phyloP scores from a whole-genome alignment of 345 rosid genomes.

The Passiflora organensis region DNA sequence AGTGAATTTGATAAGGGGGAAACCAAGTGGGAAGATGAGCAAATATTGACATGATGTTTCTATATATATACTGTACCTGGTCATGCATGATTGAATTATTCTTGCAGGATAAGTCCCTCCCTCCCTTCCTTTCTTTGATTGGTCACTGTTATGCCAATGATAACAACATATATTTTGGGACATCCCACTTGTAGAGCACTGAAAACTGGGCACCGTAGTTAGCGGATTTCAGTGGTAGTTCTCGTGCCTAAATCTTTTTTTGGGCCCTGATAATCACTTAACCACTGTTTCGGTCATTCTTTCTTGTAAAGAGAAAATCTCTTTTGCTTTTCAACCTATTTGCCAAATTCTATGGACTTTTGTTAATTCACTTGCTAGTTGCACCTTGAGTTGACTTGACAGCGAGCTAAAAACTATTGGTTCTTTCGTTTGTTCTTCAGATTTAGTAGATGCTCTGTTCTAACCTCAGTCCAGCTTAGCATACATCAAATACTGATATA shows the following conservation, averaged over 20 bases:
- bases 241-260: conserved; percentile 27
- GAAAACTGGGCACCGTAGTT: conserved; percentile 26
- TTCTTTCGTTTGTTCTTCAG: too few species aligned
- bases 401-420: too few species aligned
- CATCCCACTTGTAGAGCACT: conserved; percentile 57
- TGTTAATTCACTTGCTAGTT: conserved; percentile 25
- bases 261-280: conserved; percentile 36
- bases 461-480: too few species aligned
- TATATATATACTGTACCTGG: conserved; percentile 31
- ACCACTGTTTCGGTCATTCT: conserved; percentile 24
- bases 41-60: conserved; percentile 29
- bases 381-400: conserved; percentile 10
- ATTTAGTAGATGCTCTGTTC: too few species aligned
- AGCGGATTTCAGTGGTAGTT: conserved; percentile 43
- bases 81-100: conserved; percentile 46
- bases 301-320: conserved; percentile 6
- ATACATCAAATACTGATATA: too few species aligned
- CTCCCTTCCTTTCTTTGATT: conserved; percentile 32
- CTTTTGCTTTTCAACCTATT: conserved; percentile 13
- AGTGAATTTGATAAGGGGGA: conserved; percentile 24
- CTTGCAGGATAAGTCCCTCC: conserved; percentile 20
- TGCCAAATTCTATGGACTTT: conserved; percentile 13
- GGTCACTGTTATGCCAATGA: conserved; percentile 40
- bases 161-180: conserved; percentile 32
- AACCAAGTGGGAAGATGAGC: conserved; percentile 3